A percentile compares a stretch with the other conserved stretches of the same genome.
Evolutionary conservation across 2,329 filamentous ascomycete genomes (phyloP).

Genomic region (Teratosphaeria gauchensis): DNA sequence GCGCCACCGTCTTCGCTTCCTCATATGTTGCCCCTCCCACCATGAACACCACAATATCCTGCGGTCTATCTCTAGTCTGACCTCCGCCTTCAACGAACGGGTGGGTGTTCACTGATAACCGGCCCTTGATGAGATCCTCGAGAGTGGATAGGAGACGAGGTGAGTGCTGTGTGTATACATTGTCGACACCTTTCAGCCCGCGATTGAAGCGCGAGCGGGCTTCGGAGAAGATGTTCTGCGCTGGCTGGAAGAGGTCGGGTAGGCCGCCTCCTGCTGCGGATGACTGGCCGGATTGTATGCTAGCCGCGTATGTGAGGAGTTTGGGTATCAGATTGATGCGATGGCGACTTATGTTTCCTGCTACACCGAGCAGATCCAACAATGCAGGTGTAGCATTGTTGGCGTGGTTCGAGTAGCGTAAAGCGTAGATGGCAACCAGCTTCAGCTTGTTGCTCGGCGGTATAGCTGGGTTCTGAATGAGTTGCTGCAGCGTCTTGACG

Average conservation of each 20-base stretch:
- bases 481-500: slow-evolving; percentile 79
- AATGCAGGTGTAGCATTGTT: slow-evolving; percentile 77
- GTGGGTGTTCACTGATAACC: slow-evolving; percentile 75
- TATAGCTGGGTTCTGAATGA: slow-evolving; percentile 73
- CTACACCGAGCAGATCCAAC: slow-evolving; percentile 73
- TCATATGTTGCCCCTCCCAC: slow-evolving; percentile 91
- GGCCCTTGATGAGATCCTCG: slow-evolving; percentile 87
- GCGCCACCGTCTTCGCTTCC: slow-evolving; percentile 91
- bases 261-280: slow-evolving; percentile 53
- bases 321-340: slow-evolving; percentile 73
- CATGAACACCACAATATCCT: slow-evolving; percentile 93
- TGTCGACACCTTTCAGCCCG: slow-evolving; percentile 92
- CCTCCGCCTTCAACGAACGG: slow-evolving; percentile 87
- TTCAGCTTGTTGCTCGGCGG: slow-evolving; percentile 76
- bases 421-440: slow-evolving; percentile 84
- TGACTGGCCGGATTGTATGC: slow-evolving; percentile 59
- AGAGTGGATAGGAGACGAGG: slow-evolving; percentile 78
- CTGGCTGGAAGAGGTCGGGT: slow-evolving; percentile 82
- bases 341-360: slow-evolving; percentile 67
- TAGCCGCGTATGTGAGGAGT: slow-evolving; percentile 75
- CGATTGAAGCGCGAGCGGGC: slow-evolving; percentile 75
- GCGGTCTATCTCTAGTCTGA: slow-evolving; percentile 84
- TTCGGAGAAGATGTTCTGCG: slow-evolving; percentile 74
- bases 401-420: slow-evolving; percentile 81
- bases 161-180: slow-evolving; percentile 96